Evolutionary conservation across 805 yeast genomes (phyloP), one percentile per base, ranked within the genome.

Genomic region (Isabelozyma gotoi): DNA sequence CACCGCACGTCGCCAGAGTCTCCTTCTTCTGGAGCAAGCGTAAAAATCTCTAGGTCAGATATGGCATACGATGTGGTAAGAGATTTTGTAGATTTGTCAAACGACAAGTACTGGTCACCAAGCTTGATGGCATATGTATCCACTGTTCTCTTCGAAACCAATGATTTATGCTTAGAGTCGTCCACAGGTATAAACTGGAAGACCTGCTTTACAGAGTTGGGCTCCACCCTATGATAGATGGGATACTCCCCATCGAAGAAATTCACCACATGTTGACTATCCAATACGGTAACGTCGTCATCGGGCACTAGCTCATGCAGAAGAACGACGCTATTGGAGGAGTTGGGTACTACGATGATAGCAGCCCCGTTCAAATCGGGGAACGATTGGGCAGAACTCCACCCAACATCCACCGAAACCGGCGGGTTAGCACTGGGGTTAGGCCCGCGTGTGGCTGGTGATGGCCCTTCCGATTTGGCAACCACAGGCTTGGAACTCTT

Each of bases 361-460:
- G 20, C 19, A 12, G 52, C 48, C 14, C 52, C 52, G 14, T 37
- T 44, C 17, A 48, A 37, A 19, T 48, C 52, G 20, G 27, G 38
- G 14, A 36, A 33, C n/a, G 29, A 29, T 14, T 27, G 20, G 12
- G 44, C 35, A 12, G 48, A 39, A 18, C 43, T 41, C 50, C 50
- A 47, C 19, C 48, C 48, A 24, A 24, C 29, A 24, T 24, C 29
- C 7, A 24, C 29, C 29, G 12, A n/a, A 24, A 24, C n/a, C n/a
- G n/a, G 29, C 29, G 29, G 29, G 29, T 24, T n/a, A 24, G 12
- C 29, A 24, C 2, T 5, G 3, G n/a, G 29, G 29, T 10, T 10
- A 24, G 12, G 29, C 29, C n/a, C n/a, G n/a, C n/a, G n/a, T n/a
- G n/a, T n/a, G n/a, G n/a, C n/a, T n/a, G n/a, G n/a, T n/a, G n/a